Evolutionary conservation across 192 early-diverging fungal species (phyloP).

Genomic region (Coemansia sp.): DNA sequence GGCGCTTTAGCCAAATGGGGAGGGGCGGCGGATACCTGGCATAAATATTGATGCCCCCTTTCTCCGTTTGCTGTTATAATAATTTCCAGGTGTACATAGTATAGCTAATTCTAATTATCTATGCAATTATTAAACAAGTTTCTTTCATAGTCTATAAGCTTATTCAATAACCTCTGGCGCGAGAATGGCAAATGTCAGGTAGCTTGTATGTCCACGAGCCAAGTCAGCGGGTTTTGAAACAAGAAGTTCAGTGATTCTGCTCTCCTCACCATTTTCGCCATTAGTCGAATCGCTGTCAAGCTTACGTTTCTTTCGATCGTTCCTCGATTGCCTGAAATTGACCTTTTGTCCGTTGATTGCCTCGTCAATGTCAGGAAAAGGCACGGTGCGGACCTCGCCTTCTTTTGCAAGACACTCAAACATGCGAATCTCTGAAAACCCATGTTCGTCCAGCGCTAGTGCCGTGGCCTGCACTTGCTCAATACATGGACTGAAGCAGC

Average conservation of each 20-base stretch:
- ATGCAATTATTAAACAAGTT: too few relatives aligned
- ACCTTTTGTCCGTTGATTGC: conserved; percentile 56
- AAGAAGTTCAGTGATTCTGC: conserved; percentile 36
- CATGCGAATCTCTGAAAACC: conserved; percentile 92
- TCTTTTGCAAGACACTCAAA: conserved; percentile 86
- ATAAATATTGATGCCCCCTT: too few relatives aligned
- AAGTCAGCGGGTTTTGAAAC: conserved; percentile 64
- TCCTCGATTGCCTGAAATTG: conserved; percentile 28
- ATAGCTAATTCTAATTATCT: too few relatives aligned
- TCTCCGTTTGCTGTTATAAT: too few relatives aligned
- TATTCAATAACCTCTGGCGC: conserved; percentile 20
- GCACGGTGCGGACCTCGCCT: conserved; percentile 68
- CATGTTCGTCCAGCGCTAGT: conserved; percentile 71
- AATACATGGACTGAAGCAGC: conserved; percentile 94
- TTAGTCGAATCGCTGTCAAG: conserved; percentile 1
- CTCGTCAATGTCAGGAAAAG: conserved; percentile 64
- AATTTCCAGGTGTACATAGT: too few relatives aligned
- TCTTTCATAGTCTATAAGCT: too few relatives aligned
- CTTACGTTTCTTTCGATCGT: conserved; percentile 45
- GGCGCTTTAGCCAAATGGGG: too few relatives aligned
- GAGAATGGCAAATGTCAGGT: conserved; percentile 83
- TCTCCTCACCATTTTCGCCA: background rate
- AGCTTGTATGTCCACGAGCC: conserved; percentile 88
- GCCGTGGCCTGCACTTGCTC: conserved; percentile 90
- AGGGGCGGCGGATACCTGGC: too few relatives aligned